Percentiles rank a stretch among this genome's conserved stretches.
These are phyloP conservation scores for Cystoderma amianthinum DNA, from an alignment of 768 basidiomycete species.

Conservation along the genomic window DNA sequence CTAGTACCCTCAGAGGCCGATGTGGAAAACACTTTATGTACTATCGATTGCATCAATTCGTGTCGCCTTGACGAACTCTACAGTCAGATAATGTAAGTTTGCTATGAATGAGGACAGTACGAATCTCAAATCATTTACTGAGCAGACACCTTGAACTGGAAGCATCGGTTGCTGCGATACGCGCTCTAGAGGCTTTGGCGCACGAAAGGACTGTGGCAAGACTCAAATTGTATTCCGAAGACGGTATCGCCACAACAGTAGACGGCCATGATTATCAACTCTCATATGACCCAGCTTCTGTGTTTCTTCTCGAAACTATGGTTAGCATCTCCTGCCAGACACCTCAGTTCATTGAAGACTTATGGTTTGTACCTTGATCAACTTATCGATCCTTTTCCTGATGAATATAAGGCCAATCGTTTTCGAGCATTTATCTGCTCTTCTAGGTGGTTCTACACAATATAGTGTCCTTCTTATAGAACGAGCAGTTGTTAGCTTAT, in stretches of 20 bases:
- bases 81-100: slow-evolving; percentile 80
- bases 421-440: slow-evolving; percentile 84
- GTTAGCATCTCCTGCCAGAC: slow-evolving; percentile 80
- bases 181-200: slow-evolving; percentile 83
- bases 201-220: slow-evolving; percentile 84
- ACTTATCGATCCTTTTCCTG: background rate
- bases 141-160: slow-evolving; percentile 71
- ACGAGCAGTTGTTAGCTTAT: slow-evolving; percentile 83
- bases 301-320: slow-evolving; percentile 93
- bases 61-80: slow-evolving; percentile 95
- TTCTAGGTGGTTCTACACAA: slow-evolving; percentile 68
- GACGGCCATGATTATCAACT: slow-evolving; percentile 34
- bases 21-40: slow-evolving; percentile 89
- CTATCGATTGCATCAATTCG: slow-evolving; percentile 91
- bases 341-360: slow-evolving; percentile 74
- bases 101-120: background rate
- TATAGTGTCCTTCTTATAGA: slow-evolving; percentile 93
- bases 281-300: slow-evolving; percentile 92
- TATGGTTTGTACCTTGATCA: too few relatives aligned
- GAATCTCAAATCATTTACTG: background rate
- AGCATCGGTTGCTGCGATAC: slow-evolving; percentile 76
- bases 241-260: slow-evolving; percentile 28
- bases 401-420: slow-evolving; percentile 70
- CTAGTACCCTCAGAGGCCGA: slow-evolving; percentile 82
- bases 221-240: slow-evolving; percentile 65